Percentiles rank a stretch among this genome's conserved stretches.
Conservation (phyloP, 2,329 filamentous ascomycete species). For the Sporothrix mexicana region DNA sequence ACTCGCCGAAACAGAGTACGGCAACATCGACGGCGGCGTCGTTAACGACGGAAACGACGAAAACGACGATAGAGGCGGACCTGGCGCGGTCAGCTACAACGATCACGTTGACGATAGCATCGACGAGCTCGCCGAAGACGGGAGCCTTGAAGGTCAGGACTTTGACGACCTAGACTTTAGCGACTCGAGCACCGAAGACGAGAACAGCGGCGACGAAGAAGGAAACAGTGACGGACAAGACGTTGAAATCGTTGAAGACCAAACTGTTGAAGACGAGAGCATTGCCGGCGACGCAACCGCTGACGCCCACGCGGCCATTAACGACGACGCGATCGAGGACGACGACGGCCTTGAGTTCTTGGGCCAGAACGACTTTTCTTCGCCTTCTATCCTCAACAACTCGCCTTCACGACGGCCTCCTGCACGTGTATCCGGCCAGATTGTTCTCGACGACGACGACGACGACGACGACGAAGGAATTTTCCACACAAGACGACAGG, state of each 20-base stretch:
- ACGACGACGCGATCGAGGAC: slow-evolving; percentile 14
- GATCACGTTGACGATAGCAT: too few relatives aligned
- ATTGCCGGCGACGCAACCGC: not conserved
- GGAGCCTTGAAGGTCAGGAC: too few relatives aligned
- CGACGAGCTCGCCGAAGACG: too few relatives aligned
- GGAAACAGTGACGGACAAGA: too few relatives aligned
- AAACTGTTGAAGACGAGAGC: too few relatives aligned
- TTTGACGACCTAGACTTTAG: too few relatives aligned
- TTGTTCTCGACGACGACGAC: not conserved
- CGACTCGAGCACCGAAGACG: too few relatives aligned
- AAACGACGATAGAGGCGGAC: not conserved
- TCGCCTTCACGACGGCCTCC: not conserved
- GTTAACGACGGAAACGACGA: not conserved
- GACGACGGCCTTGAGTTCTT: slow-evolving; percentile 21
- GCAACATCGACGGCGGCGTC: not conserved
- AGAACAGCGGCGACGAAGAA: too few relatives aligned
- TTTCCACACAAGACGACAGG: slow-evolving; percentile 32
- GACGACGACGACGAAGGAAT: not conserved
- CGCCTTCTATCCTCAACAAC: slow-evolving; percentile 30
- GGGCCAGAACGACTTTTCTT: slow-evolving; percentile 28
- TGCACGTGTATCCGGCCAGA: not conserved
- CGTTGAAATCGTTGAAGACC: too few relatives aligned
- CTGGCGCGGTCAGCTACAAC: too few relatives aligned
- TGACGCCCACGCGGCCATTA: not conserved
- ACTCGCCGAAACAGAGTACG: slow-evolving; percentile 7